Base-by-base conservation (phyloP, 768 basidiomycete genomes). In the Boletus reticuloceps region DNA sequence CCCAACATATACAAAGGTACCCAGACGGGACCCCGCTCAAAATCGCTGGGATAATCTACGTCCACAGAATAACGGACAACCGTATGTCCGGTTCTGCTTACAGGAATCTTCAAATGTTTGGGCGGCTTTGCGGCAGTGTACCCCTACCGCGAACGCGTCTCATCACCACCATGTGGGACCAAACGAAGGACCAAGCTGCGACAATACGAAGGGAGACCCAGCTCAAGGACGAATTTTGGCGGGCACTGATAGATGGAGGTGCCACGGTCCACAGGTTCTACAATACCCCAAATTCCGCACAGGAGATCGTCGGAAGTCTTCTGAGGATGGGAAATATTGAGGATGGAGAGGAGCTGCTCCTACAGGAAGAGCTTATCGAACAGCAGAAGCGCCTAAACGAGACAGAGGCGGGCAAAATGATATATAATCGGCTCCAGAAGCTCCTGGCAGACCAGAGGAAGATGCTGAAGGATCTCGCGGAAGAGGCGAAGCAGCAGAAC, bases 101-200 rank as follows among this genome's bases (percentile, higher is more conserved):
- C 22, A 65, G 61, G 40, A 74, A 72, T 53, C 67, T 76, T 46
- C 55, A 60, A 17, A 53, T 74, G 58, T 74, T 77, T 53, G 57
- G 63, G 25, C 59, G 64, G 25, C 53, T 77, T 17, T 77, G 77
- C 39, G 76, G 76, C 5, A 32, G 62, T 11, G 20, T 57, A 5
- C 61, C 68, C 8, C 49, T 72, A 27, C 58, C 17, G 36, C 73
- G 72, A 19, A 63, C 72, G 6, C 58, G 68, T 19, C 56, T 77
- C 14, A 62, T 70, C n/a, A 77, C 75, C 1, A 76, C 71, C 2
- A 74, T 73, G 69, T 77, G 75, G 76, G 65, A 66, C 43, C 31
- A 9, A 1, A 65, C 62, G 16, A 65, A 47, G 20, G 68, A 68
- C 34, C 27, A 2, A 6, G 10, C 13, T 1, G 16, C 56, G 11